Conservation (phyloP, 2,329 filamentous ascomycete genomes). For the Alternaria rosae region DNA sequence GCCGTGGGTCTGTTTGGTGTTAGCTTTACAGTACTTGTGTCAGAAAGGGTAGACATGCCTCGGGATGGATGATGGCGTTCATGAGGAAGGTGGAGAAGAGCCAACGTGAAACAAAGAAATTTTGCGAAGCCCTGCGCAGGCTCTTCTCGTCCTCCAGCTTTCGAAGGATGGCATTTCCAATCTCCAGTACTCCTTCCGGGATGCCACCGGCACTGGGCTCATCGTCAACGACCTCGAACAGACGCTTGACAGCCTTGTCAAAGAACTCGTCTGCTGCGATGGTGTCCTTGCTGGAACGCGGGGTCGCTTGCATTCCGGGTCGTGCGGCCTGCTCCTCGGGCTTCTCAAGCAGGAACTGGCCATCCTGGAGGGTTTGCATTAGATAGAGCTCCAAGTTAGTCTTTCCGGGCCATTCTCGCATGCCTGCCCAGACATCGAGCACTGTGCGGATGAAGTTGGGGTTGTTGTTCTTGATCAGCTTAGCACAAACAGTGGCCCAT, state of each 20-base stretch:
- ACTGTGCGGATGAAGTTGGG: slow-evolving; percentile 82
- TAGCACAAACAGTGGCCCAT: slow-evolving; percentile 88
- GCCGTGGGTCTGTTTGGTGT: slow-evolving; percentile 60
- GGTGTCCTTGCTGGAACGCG: slow-evolving; percentile 79
- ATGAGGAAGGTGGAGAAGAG: slow-evolving; percentile 88
- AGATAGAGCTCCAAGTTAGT: slow-evolving; percentile 92
- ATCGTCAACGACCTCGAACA: slow-evolving; percentile 88
- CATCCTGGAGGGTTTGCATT: slow-evolving; percentile 92
- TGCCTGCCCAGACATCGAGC: slow-evolving; percentile 84
- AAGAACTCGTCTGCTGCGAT: slow-evolving; percentile 89
- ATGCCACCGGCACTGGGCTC: slow-evolving; percentile 79
- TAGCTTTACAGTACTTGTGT: slow-evolving; percentile 34
- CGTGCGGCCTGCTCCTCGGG: slow-evolving; percentile 77
- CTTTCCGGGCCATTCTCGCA: slow-evolving; percentile 89
- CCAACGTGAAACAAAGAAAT: slow-evolving; percentile 89
- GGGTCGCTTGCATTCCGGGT: slow-evolving; percentile 72
- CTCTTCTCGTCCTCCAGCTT: slow-evolving; percentile 75
- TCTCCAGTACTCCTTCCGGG: slow-evolving; percentile 81
- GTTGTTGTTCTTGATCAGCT: slow-evolving; percentile 78
- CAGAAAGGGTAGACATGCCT: slow-evolving; percentile 61
- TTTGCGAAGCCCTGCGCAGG: slow-evolving; percentile 73
- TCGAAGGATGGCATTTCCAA: slow-evolving; percentile 82
- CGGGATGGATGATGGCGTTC: slow-evolving; percentile 85
- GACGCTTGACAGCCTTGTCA: slow-evolving; percentile 75
- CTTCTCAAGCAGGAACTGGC: slow-evolving; percentile 87